A percentile compares a stretch with the other conserved stretches of the same genome.
These are phyloP conservation scores for Tillandsia fasciculata DNA, from an alignment of 176 grass and related monocot species.

Conservation along the genomic window DNA sequence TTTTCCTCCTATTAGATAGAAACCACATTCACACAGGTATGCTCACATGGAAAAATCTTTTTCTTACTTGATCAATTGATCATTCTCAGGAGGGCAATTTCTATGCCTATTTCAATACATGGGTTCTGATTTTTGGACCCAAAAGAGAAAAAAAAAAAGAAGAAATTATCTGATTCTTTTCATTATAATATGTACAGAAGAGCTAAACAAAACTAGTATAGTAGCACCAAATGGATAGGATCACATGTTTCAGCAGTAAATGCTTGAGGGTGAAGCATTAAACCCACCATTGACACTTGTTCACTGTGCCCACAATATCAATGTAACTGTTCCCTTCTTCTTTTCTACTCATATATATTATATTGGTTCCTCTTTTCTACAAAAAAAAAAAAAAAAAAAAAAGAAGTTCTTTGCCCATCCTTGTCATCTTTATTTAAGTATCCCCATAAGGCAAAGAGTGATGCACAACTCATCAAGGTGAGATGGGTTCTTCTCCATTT, in stretches of 20 bases:
- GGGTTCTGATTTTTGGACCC: too few relatives aligned
- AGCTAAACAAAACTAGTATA: too few relatives aligned
- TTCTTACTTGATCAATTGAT: too few relatives aligned
- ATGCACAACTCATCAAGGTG: background rate
- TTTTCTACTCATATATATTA: too few relatives aligned
- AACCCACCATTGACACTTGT: background rate
- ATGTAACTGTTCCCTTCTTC: background rate
- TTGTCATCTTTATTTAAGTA: background rate
- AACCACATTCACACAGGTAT: too few relatives aligned
- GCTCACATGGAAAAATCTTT: too few relatives aligned
- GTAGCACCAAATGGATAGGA: background rate
- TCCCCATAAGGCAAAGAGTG: background rate
- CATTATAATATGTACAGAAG: too few relatives aligned
- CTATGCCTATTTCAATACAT: too few relatives aligned
- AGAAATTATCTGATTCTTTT: too few relatives aligned
- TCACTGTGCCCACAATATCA: background rate
- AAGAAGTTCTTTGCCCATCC: background rate
- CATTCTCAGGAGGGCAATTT: too few relatives aligned
- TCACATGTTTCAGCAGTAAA: background rate
- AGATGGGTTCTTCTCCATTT: slow-evolving; percentile 4
- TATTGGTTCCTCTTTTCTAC: background rate
- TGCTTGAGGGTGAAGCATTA: background rate
- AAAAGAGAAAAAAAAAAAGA: too few relatives aligned
- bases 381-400: background rate
- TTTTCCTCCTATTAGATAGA: too few relatives aligned